phyloP scores from a whole-genome alignment of 306 rosid genomes.

The Malus domestica region DNA sequence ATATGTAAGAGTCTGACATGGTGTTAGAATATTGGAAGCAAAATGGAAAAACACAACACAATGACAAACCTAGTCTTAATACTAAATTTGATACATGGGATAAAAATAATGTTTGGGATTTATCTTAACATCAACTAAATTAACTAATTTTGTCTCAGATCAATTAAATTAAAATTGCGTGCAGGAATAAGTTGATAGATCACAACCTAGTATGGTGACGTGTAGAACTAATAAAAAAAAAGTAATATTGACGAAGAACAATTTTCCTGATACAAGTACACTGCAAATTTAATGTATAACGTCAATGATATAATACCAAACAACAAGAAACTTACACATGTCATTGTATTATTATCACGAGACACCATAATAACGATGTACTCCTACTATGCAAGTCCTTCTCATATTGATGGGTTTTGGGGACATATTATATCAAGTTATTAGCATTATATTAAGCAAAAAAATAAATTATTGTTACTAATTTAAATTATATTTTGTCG shows the following conservation, averaged over 20 bases:
- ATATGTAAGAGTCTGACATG: not conserved
- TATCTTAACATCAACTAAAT: not conserved
- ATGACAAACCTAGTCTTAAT: not conserved
- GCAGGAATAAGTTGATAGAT: not conserved
- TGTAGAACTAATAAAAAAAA: not conserved
- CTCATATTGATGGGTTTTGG: conserved; percentile 1
- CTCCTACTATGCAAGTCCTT: no score
- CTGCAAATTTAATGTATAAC: no score
- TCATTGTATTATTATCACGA: no score
- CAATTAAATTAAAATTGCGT: not conserved
- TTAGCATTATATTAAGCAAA: not conserved
- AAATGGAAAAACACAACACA: conserved; percentile 12
- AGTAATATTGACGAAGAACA: not conserved
- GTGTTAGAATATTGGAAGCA: not conserved
- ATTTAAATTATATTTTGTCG: no score
- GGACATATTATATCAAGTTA: not conserved
- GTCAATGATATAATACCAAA: no score
- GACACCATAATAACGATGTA: no score
- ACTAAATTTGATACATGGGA: not conserved
- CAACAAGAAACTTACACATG: no score
- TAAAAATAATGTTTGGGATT: not conserved
- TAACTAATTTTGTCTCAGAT: not conserved
- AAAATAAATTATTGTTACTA: no score
- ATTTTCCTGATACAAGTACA: no score
- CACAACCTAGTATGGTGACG: not conserved